Conservation (phyloP, 176 grass and related monocot genomes). For the Eragrostis nindensis region DNA sequence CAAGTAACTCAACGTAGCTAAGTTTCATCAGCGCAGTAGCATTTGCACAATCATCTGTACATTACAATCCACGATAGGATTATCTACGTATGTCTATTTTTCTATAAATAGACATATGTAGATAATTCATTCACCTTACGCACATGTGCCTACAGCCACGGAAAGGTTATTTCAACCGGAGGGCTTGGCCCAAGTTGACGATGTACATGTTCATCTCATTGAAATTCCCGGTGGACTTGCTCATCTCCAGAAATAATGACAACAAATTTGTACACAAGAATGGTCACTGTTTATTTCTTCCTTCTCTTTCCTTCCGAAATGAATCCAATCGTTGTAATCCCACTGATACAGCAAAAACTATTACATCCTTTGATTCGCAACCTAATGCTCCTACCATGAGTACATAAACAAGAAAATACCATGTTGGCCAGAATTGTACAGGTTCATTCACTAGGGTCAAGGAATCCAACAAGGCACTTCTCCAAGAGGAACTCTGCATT, state of each 20-base stretch:
- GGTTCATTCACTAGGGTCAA: slow-evolving; percentile 61
- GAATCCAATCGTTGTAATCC: background rate
- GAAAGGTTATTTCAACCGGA: too few species aligned
- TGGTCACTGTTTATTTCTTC: background rate
- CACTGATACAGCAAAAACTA: slow-evolving; percentile 1
- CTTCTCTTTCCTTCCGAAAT: background rate
- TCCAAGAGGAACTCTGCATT: slow-evolving; percentile 91
- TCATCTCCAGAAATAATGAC: slow-evolving; percentile 8
- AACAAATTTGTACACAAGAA: background rate
- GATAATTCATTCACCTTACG: too few species aligned
- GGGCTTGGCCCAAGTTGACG: too few species aligned
- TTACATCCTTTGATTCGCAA: slow-evolving; percentile 1
- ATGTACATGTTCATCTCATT: background rate
- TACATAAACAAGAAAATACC: background rate
- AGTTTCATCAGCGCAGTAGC: background rate
- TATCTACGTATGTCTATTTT: too few species aligned
- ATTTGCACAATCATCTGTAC: background rate
- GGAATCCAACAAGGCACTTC: slow-evolving; percentile 81
- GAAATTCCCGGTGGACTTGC: background rate
- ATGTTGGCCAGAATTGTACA: background rate
- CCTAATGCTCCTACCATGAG: background rate
- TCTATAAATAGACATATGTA: too few species aligned
- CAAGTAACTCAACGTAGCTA: too few species aligned
- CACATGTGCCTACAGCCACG: too few species aligned
- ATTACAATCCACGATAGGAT: background rate